Evolutionary conservation across 2,329 filamentous ascomycete species (phyloP), one percentile per base, ranked within the genome.

Genomic region (Paracamarosporium sp.): DNA sequence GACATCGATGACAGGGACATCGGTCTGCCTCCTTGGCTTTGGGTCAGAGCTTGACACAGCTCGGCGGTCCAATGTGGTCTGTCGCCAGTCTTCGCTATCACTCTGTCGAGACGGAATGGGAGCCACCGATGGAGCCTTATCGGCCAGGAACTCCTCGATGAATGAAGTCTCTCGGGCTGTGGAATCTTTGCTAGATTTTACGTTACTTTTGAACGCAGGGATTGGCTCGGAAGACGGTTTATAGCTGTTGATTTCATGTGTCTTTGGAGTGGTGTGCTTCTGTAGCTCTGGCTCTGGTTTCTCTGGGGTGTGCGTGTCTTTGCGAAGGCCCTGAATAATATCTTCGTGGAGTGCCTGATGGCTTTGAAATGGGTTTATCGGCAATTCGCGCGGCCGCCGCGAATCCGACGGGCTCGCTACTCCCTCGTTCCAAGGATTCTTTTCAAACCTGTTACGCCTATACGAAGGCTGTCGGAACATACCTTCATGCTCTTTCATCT

Each of bases 321-420:
- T 38, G 27, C 13, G 28, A 43, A 24, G 3, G 2, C 20, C 50
- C 30, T 43, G 28, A 1, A 43, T 27, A 15, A 28, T 28, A 7
- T 50, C 33, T 20, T 38, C 24, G 5, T 50, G 47, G 3, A 38
- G 15, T 8, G 1, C 20, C 9, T 5, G 12, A 7, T n/a, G 33
- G 13, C 27, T 36, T 15, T 55, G 25, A 5, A 24, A n/a, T 44
- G 35, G 22, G 15, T 17, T 30, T 4, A 22, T 24, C 15, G n/a
- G 24, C 20, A 25, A 27, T 15, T 51, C 48, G 8, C 52, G 59
- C 11, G 69, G 71, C 45, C 73, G 62, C 38, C 73, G 63, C 5
- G 66, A 38, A 60, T 76, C 73, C 5, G 71, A 75, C 12, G 73
- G 73, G n/a, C 72, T 75, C 25, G 57, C 53, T 6, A 74, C 61